These are phyloP conservation scores for Chaetomium sp. DNA, from an alignment of 2,329 filamentous ascomycete species.

Conservation along the genomic window DNA sequence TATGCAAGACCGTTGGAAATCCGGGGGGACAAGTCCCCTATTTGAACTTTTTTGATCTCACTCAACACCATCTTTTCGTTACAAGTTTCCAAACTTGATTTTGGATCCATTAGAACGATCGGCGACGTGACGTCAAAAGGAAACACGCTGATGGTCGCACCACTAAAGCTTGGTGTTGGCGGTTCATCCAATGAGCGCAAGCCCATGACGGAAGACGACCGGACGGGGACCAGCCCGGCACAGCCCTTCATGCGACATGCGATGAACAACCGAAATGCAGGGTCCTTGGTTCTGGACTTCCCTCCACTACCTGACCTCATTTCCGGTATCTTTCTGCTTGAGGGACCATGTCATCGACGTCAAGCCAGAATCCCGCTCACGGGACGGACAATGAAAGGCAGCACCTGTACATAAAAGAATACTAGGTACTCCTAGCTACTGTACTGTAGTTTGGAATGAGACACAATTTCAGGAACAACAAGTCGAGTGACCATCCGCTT, in stretches of 20 bases:
- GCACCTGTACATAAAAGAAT: no score
- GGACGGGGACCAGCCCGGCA: neutral
- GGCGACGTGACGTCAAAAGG: constrained; percentile 24
- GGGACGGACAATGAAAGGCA: no score
- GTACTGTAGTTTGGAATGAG: no score
- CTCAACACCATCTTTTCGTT: neutral
- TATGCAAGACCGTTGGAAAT: neutral
- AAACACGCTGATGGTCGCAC: neutral
- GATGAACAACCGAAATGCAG: neutral
- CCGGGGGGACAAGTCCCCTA: constrained; percentile 1
- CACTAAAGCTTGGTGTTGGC: neutral
- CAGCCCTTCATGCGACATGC: neutral
- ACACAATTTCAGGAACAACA: no score
- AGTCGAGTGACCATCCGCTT: no score
- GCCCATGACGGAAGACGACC: constrained; percentile 8
- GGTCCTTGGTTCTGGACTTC: neutral
- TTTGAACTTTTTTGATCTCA: constrained; percentile 10
- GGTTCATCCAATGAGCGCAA: constrained; percentile 20
- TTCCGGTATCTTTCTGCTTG: neutral
- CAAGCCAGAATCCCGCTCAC: no score
- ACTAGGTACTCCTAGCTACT: no score
- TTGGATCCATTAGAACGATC: constrained; percentile 9
- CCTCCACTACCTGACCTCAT: neutral
- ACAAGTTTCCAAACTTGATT: constrained; percentile 17
- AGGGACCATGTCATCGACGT: no score